phyloP scores from a whole-genome alignment of 2,329 filamentous ascomycete genomes.

The Colletotrichum aenigma region DNA sequence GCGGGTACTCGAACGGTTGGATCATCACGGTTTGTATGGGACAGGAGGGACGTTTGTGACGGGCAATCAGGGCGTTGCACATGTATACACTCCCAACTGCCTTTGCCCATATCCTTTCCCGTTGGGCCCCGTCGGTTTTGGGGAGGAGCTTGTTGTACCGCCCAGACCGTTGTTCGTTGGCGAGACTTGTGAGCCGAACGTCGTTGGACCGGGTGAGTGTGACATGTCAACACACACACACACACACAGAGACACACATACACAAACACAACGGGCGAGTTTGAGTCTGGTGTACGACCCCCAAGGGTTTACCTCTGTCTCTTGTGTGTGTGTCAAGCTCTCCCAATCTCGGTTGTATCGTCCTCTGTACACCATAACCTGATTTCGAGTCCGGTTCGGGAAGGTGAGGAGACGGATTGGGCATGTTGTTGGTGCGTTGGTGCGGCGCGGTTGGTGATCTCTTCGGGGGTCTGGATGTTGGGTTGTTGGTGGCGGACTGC shows the following conservation, averaged over 20 bases:
- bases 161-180: neutral
- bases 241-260: neutral
- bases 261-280: neutral
- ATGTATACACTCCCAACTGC: neutral
- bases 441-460: neutral
- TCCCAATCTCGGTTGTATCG: neutral
- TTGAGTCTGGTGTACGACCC: neutral
- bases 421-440: neutral
- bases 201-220: neutral
- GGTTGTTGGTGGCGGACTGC: neutral
- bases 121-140: neutral
- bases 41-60: neutral
- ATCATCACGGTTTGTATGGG: neutral
- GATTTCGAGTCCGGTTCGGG: neutral
- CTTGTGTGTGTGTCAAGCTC: neutral
- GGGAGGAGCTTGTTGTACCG: neutral
- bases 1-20: neutral
- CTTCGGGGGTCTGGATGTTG: neutral
- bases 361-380: neutral
- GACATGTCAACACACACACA: neutral
- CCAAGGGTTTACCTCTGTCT: neutral
- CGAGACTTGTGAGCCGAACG: neutral
- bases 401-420: neutral
- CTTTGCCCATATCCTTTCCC: neutral
- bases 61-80: neutral